These are phyloP conservation scores for Straminergon stramineum DNA, from an alignment of 225 moss, liverwort and hornwort species.

Conservation along the genomic window DNA sequence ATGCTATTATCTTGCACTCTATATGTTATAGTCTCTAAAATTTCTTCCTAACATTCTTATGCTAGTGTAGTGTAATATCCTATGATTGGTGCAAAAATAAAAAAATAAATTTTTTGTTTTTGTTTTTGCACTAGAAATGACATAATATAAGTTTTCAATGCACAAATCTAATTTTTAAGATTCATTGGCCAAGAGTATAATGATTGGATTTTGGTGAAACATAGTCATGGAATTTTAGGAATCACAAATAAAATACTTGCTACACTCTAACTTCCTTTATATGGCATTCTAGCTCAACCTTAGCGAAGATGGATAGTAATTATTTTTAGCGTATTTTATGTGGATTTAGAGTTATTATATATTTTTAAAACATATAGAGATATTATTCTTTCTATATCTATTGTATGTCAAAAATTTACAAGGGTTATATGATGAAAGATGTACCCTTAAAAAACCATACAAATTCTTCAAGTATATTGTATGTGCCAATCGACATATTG, in stretches of 20 bases:
- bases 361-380: not conserved
- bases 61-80: no score
- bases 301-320: not conserved
- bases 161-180: not conserved
- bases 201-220: not conserved
- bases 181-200: not conserved
- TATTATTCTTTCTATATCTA: not conserved
- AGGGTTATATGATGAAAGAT: not conserved
- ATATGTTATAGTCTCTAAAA: no score
- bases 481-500: not conserved
- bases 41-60: no score
- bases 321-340: not conserved
- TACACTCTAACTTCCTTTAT: not conserved
- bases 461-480: rapidly evolving
- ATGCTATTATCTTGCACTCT: no score
- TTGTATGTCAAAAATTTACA: not conserved
- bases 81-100: no score
- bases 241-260: not conserved
- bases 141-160: no score
- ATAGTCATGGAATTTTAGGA: not conserved
- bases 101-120: no score
- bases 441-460: not conserved
- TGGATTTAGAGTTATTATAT: no score
- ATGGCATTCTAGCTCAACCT: not conserved
- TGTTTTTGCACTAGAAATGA: no score